Conservation (phyloP, 208 protist species). For the Wallacemonas sp. region DNA sequence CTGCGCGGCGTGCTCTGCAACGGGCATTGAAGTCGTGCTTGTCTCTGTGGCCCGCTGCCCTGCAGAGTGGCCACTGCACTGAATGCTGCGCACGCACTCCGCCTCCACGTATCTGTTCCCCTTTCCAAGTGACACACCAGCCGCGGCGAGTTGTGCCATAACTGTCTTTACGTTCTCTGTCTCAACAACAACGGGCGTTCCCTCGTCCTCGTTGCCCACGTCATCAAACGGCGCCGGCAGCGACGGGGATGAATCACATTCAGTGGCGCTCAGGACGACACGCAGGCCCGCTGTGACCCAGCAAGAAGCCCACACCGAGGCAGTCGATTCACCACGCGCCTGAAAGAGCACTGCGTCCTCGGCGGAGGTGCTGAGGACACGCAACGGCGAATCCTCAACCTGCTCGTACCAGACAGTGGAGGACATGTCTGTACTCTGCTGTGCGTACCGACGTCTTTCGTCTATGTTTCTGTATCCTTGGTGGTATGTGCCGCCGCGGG, state of each 20-base stretch:
- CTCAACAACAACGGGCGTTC: not conserved
- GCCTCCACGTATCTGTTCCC: not conserved
- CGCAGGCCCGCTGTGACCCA: conserved; percentile 3
- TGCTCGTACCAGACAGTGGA: not conserved
- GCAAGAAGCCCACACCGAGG: not conserved
- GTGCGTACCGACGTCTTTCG: too few relatives aligned
- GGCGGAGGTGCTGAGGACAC: not conserved
- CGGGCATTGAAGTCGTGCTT: too few relatives aligned
- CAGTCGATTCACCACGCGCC: not conserved
- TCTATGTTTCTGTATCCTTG: too few relatives aligned
- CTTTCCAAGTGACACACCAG: not conserved
- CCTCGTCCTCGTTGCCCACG: too few relatives aligned
- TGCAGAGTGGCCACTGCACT: not conserved
- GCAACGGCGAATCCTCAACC: not conserved
- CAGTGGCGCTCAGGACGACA: not conserved
- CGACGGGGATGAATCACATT: not conserved
- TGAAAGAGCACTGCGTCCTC: conserved; percentile 1
- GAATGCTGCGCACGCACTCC: not conserved
- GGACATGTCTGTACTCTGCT: not conserved
- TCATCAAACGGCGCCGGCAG: too few relatives aligned
- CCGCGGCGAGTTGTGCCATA: not conserved
- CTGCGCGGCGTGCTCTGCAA: too few relatives aligned
- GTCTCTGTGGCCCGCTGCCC: too few relatives aligned
- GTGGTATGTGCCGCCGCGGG: too few relatives aligned
- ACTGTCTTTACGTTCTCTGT: not conserved